Conservation (phyloP, 768 basidiomycete genomes). For the Panaeolus cyanescens region DNA sequence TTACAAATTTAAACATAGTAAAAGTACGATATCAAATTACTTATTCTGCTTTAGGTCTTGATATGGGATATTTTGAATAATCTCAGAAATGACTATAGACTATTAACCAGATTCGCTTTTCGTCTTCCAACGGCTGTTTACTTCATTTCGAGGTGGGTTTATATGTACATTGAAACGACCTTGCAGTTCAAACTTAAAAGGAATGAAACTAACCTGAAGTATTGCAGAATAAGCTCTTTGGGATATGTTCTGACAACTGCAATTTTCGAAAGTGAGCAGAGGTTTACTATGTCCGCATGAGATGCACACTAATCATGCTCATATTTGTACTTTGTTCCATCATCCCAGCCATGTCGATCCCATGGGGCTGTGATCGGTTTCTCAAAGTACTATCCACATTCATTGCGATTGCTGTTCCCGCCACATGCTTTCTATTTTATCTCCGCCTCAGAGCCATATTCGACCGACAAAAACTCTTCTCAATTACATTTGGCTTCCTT, state of each 20-base stretch:
- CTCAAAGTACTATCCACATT: constrained; percentile 7
- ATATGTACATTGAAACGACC: too few relatives aligned
- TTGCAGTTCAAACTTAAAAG: too few relatives aligned
- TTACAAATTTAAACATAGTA: neutral
- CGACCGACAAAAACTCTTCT: constrained; percentile 17
- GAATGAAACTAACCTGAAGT: too few relatives aligned
- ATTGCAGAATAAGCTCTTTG: neutral
- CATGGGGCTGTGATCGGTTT: constrained; percentile 6
- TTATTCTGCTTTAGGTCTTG: constrained; percentile 11
- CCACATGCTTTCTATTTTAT: constrained; percentile 27
- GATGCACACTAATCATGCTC: too few relatives aligned
- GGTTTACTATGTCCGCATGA: too few relatives aligned
- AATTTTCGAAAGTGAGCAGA: neutral
- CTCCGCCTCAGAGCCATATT: constrained; percentile 28
- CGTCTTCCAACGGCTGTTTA: constrained; percentile 19
- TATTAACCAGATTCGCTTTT: constrained; percentile 16
- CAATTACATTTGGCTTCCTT: constrained; percentile 26
- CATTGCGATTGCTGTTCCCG: constrained; percentile 18
- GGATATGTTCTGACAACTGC: neutral
- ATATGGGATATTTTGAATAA: constrained; percentile 27
- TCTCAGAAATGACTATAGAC: constrained; percentile 15
- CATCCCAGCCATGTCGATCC: neutral
- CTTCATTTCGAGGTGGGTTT: constrained; percentile 19
- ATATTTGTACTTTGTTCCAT: too few relatives aligned
- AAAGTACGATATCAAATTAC: neutral